These are phyloP conservation scores for Pseudocercospora crystallina DNA, from an alignment of 2,329 filamentous ascomycete species.

Conservation along the genomic window DNA sequence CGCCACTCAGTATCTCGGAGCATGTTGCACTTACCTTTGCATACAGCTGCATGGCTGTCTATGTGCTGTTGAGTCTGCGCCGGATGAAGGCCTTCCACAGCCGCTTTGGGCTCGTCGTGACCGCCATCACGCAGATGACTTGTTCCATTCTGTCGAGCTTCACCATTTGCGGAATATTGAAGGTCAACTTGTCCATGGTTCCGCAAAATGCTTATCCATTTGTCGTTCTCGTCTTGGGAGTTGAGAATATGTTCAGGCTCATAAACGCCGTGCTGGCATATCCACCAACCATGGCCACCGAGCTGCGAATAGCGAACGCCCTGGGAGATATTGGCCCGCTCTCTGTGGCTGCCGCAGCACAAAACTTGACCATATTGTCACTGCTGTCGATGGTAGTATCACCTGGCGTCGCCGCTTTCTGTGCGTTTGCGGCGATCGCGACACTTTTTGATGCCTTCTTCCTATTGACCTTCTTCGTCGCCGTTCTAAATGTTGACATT, in stretches of 20 bases:
- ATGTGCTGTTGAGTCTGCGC: constrained; percentile 66
- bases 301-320: constrained; percentile 69
- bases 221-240: constrained; percentile 72
- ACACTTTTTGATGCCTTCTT: constrained; percentile 76
- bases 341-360: constrained; percentile 64
- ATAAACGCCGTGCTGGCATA: constrained; percentile 76
- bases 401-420: constrained; percentile 71
- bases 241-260: constrained; percentile 72
- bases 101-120: constrained; percentile 68
- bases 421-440: constrained; percentile 72
- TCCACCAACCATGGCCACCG: constrained; percentile 66
- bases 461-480: constrained; percentile 75
- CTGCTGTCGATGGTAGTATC: constrained; percentile 66
- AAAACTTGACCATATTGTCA: constrained; percentile 68
- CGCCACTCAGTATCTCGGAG: constrained; percentile 68
- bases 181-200: constrained; percentile 72
- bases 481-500: constrained; percentile 77
- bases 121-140: constrained; percentile 64
- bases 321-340: constrained; percentile 72
- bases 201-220: constrained; percentile 73
- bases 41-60: constrained; percentile 63
- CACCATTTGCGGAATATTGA: constrained; percentile 73
- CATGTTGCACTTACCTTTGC: constrained; percentile 63
- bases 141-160: constrained; percentile 77
- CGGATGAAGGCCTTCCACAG: constrained; percentile 75